phyloP scores from a whole-genome alignment of 305 asterid species.

The Stenogyne calaminthoides region DNA sequence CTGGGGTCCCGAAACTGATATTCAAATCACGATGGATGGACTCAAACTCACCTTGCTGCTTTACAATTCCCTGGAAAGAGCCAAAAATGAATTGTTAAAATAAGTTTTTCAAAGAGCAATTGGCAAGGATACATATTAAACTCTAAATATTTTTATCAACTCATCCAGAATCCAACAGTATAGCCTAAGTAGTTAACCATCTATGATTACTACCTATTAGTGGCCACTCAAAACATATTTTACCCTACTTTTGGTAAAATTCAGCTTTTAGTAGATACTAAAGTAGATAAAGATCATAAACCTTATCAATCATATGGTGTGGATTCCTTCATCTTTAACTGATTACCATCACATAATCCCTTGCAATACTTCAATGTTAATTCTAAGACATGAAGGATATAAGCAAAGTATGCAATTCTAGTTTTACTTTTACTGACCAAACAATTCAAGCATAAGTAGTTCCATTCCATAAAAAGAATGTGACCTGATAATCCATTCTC shows the following conservation, averaged over 20 bases:
- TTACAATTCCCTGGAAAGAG: conserved; percentile 41
- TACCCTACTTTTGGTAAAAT: too few species aligned
- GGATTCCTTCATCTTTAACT: too few species aligned
- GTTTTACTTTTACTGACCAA: neutral
- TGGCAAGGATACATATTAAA: too few species aligned
- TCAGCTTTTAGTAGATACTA: too few species aligned
- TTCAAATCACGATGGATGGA: conserved; percentile 66
- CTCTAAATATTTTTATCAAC: too few species aligned
- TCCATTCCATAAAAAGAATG: neutral
- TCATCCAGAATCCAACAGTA: too few species aligned
- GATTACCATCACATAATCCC: too few species aligned
- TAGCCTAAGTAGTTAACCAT: too few species aligned
- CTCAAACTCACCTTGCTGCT: conserved; percentile 82
- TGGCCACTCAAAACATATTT: too few species aligned
- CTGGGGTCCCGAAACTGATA: conserved; percentile 79
- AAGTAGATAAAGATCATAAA: neutral
- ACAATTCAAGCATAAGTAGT: neutral
- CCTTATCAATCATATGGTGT: too few species aligned
- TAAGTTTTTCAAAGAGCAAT: neutral
- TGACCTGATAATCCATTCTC: conserved; percentile 29
- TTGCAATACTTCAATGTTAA: too few species aligned
- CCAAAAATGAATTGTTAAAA: neutral
- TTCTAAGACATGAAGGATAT: neutral
- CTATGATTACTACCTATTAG: too few species aligned
- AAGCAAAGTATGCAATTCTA: neutral